These are phyloP conservation scores for Dothistroma pini DNA, from an alignment of 2,329 filamentous ascomycete genomes.

Conservation along the genomic window DNA sequence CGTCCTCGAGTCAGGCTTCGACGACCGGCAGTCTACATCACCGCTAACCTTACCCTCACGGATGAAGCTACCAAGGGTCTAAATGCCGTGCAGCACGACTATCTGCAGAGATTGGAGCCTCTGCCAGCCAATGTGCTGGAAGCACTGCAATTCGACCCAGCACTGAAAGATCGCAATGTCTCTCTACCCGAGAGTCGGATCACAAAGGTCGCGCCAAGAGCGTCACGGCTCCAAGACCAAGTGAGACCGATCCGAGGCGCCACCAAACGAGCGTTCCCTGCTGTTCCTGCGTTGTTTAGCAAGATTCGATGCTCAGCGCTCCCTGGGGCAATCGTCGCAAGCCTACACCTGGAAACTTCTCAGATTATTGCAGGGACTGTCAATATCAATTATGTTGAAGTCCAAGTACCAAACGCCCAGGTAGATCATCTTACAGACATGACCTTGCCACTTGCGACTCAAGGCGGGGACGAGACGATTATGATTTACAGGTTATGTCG, in stretches of 20 bases:
- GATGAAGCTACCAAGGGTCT: neutral
- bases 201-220: constrained; percentile 67
- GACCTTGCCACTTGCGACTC: constrained; percentile 22
- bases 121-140: constrained; percentile 74
- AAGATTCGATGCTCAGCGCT: constrained; percentile 68
- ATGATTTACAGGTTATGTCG: constrained; percentile 58
- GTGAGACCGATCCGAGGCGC: constrained; percentile 63
- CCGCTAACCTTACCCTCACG: constrained; percentile 28
- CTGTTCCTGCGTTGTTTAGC: constrained; percentile 68
- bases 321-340: constrained; percentile 34
- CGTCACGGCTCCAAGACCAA: constrained; percentile 56
- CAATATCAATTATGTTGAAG: constrained; percentile 56
- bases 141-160: constrained; percentile 63
- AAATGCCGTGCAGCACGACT: constrained; percentile 52
- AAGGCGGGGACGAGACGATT: constrained; percentile 70
- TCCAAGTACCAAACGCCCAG: constrained; percentile 56
- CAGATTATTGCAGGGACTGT: constrained; percentile 38
- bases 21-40: constrained; percentile 63
- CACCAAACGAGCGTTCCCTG: constrained; percentile 59
- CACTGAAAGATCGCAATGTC: constrained; percentile 48
- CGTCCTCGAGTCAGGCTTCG: constrained; percentile 59
- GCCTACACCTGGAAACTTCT: constrained; percentile 31
- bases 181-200: constrained; percentile 70
- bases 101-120: constrained; percentile 65
- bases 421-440: constrained; percentile 43